Percentiles rank a stretch among this genome's conserved stretches.
These are phyloP conservation scores for Alternaria sp. DNA, from an alignment of 2,329 filamentous ascomycete genomes.

Conservation along the genomic window DNA sequence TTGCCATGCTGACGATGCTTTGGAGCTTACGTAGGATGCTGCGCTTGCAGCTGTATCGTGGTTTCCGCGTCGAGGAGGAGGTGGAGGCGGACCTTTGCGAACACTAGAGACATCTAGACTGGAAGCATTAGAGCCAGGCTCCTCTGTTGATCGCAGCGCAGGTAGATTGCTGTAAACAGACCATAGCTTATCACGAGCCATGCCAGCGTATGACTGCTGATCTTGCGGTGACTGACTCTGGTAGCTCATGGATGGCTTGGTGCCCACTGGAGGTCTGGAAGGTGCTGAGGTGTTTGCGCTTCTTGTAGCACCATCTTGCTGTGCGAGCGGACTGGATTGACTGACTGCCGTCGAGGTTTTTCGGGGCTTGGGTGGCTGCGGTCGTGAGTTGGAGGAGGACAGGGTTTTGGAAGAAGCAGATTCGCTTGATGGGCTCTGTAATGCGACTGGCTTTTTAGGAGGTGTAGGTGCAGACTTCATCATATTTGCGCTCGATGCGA, in stretches of 20 bases:
- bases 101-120: conserved; percentile 21
- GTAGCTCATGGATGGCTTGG: conserved; percentile 38
- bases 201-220: conserved; percentile 48
- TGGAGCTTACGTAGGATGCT: conserved; percentile 50
- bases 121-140: conserved; percentile 18
- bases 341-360: conserved; percentile 36
- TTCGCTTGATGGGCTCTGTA: conserved; percentile 53
- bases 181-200: conserved; percentile 51
- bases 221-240: conserved; percentile 26
- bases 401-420: conserved; percentile 21
- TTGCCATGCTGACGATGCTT: conserved; percentile 49
- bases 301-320: conserved; percentile 30
- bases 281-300: conserved; percentile 45
- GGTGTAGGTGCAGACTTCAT: conserved; percentile 47
- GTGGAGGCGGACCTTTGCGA: conserved; percentile 44
- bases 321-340: conserved; percentile 41
- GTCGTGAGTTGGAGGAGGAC: conserved; percentile 40
- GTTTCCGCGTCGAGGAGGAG: conserved; percentile 50
- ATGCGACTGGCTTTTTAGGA: conserved; percentile 46
- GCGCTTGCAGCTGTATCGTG: conserved; percentile 51
- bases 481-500: conserved; percentile 28
- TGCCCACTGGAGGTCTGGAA: conserved; percentile 41
- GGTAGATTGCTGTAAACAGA: conserved; percentile 54
- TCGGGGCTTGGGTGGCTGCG: conserved; percentile 48
- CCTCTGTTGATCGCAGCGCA: conserved; percentile 41